Base-by-base conservation (phyloP, 1,139 yeast species). In the Candida frijolesensis region DNA sequence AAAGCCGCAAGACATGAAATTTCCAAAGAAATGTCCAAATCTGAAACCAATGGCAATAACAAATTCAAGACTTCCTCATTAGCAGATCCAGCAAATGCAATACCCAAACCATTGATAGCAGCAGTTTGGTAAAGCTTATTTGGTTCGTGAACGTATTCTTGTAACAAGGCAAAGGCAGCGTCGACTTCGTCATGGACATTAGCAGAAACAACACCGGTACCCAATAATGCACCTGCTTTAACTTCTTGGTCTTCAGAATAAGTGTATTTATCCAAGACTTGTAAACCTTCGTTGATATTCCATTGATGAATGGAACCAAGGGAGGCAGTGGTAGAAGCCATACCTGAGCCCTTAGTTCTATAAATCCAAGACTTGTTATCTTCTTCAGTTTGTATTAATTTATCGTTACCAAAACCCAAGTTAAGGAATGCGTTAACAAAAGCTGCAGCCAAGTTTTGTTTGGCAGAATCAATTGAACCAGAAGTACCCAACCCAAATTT, bases 181-280 rank as follows among this genome's bases (percentile, higher is more conserved):
- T 92, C 98, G 45, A 91, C 90, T 55, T 94, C 99, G 65, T 94
- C 97, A 67, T 90, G 97, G 51, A 95, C 95, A 68, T 96, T 96
- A 32, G 96, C 80, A 38, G 96, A 89, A n/a, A 90, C 87, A 47
- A 95, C 80, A 70, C 99, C 99, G 68, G 91, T 90, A 68, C 98
- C 99, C 57, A 95, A 79, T 54, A 94, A 77, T 4, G 99, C 97
- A 71, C 99, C 99, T 11, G 98, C 97, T 70, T 90, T 90, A 57
- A 92, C 84, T 63, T 90, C 94, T 53, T 85, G 87, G 61, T 91
- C 96, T 27, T 85, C 80, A 7, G 96, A 87, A 65, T 92, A 91
- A 54, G 94, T 78, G 67, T 88, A 92, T 68, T 89, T 90, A 71
- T 94, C 98, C 62, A 94, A 79, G 50, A 83, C 84, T 70, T 92